These are phyloP conservation scores for Rhodamnia argentea DNA, from an alignment of 345 rosid species.

Conservation along the genomic window DNA sequence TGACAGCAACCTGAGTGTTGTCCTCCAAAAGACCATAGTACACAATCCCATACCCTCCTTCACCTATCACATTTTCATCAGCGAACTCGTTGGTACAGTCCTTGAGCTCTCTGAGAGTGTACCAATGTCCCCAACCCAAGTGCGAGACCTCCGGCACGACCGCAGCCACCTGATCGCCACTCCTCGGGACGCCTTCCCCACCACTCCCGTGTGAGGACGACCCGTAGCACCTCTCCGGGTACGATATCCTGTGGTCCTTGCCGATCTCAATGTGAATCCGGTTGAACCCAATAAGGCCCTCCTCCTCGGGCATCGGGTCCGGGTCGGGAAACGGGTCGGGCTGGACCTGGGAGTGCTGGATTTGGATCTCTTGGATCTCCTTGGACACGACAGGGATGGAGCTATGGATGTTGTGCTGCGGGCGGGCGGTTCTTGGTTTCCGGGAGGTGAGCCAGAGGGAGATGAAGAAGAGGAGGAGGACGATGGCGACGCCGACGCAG, in stretches of 20 bases:
- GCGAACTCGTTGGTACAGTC: conserved; percentile 61
- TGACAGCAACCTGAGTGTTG: conserved; percentile 65
- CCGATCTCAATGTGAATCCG: conserved; percentile 47
- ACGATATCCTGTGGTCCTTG: conserved; percentile 39
- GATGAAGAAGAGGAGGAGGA: conserved; percentile 68
- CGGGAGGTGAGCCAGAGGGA: conserved; percentile 69
- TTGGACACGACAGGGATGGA: conserved; percentile 59
- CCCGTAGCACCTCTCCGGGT: conserved; percentile 13
- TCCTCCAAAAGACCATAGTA: conserved; percentile 67
- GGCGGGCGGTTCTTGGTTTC: conserved; percentile 21
- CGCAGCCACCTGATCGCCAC: conserved; percentile 17
- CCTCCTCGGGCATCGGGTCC: conserved; percentile 35
- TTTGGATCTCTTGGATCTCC: conserved; percentile 61
- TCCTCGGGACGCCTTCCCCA: conserved; percentile 22
- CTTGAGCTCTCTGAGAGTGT: conserved; percentile 76
- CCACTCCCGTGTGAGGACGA: conserved; percentile 23
- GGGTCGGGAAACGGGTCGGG: conserved; percentile 18
- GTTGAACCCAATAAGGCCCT: conserved; percentile 26
- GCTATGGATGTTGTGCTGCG: conserved; percentile 34
- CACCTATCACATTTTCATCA: conserved; percentile 75
- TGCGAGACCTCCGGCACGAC: conserved; percentile 48
- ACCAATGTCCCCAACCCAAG: conserved; percentile 54
- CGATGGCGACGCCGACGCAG: conserved; percentile 64
- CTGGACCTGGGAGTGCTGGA: conserved; percentile 12
- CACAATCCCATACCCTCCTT: conserved; percentile 96